Base-by-base conservation (phyloP, 208 protist genomes). In the Leishmania amazonensis region DNA sequence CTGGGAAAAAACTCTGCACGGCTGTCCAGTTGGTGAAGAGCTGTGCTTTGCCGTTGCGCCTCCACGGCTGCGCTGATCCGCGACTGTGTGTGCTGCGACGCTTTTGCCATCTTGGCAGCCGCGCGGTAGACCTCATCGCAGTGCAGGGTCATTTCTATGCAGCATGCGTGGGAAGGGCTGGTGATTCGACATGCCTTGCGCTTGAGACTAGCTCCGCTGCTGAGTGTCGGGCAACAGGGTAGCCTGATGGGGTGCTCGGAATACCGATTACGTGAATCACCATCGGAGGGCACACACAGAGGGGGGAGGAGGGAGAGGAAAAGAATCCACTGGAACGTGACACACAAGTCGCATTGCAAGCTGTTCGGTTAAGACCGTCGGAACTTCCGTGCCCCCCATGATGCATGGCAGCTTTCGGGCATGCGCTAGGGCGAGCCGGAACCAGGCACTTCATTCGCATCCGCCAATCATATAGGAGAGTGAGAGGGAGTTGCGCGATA, bases 1-100 rank as follows among this genome's bases (percentile, higher is more conserved):
- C 49, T 40, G 1, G 67, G 67, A n/a, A 81, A 85, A 51, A 85
- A 85, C 76, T 80, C 76, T 28, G 71, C n/a, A 8, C 31, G 3
- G n/a, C 35, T 58, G 17, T 38, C 58, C 2, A 79, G 45, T 19
- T 76, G 60, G 3, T 75, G 78, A 35, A 40, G 31, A n/a, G 78
- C 62, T 3, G 76, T 64, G 24, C 60, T 3, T 4, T 28, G 72
- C 11, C 58, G 82, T 42, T 71, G 57, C 19, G 53, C 28, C n/a
- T 77, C 54, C 38, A 81, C 35, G 21, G 47, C 3, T 15, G 70
- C 53, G 78, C 54, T 13, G 64, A 83, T 76, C 2, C 38, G 75
- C 19, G 31, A 11, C 15, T 75, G 60, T 28, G 58, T 24, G 13
- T 24, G 76, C 40, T 71, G 78, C 1, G 68, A 38, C 21, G 67